phyloP scores from a whole-genome alignment of 1,284 basidiomycete genomes.

The Austroboletus niveus region DNA sequence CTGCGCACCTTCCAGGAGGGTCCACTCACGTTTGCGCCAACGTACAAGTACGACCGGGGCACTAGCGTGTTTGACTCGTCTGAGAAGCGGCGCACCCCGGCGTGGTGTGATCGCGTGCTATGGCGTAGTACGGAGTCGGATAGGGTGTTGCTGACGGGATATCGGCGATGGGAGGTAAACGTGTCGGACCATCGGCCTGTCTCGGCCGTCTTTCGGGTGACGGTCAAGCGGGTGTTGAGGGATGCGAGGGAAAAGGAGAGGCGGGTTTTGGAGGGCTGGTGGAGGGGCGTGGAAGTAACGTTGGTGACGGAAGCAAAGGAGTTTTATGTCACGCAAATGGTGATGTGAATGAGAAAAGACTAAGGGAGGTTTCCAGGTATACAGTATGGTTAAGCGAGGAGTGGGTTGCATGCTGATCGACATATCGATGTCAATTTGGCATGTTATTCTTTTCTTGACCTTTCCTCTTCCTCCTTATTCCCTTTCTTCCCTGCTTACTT shows the following conservation, averaged over 20 bases:
- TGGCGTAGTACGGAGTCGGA: slow-evolving; percentile 66
- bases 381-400: too few relatives aligned
- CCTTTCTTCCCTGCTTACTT: too few relatives aligned
- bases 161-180: slow-evolving; percentile 79
- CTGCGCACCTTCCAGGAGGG: slow-evolving; percentile 84
- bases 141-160: slow-evolving; percentile 62
- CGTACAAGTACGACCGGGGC: slow-evolving; percentile 92
- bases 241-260: slow-evolving; percentile 57
- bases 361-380: too few relatives aligned
- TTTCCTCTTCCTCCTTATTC: too few relatives aligned
- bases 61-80: slow-evolving; percentile 83
- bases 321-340: slow-evolving; percentile 49
- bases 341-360: slow-evolving; percentile 13
- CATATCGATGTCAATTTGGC: too few relatives aligned
- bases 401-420: too few relatives aligned
- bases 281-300: slow-evolving; percentile 56
- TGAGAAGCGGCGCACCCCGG: slow-evolving; percentile 86
- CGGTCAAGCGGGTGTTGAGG: slow-evolving; percentile 68
- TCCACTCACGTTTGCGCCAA: slow-evolving; percentile 80
- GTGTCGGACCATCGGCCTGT: slow-evolving; percentile 88
- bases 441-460: too few relatives aligned
- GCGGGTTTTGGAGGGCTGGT: slow-evolving; percentile 52
- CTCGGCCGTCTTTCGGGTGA: slow-evolving; percentile 72
- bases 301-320: slow-evolving; percentile 49
- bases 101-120: slow-evolving; percentile 95